These are phyloP conservation scores for Vaccinium darrowii DNA, from an alignment of 148 eudicot genomes.

Conservation along the genomic window DNA sequence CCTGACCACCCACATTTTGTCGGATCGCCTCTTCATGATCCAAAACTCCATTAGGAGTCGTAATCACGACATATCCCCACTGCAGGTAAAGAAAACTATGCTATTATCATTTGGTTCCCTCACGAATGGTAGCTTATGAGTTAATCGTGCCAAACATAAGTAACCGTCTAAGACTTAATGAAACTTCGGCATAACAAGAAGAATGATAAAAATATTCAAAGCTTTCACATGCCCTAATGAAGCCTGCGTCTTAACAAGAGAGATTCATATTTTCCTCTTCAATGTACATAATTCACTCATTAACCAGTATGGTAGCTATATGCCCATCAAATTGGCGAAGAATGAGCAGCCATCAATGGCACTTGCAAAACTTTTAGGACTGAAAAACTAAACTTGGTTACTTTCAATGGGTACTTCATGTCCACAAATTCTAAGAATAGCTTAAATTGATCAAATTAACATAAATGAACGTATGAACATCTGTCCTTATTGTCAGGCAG, in stretches of 20 bases:
- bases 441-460: background rate
- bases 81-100: slow-evolving; percentile 29
- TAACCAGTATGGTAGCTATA: background rate
- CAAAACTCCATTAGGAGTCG: slow-evolving; percentile 85
- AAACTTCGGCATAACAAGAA: background rate
- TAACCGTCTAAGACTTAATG: background rate
- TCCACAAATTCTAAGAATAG: background rate
- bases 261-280: slow-evolving; percentile 8
- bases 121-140: background rate
- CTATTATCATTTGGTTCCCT: slow-evolving; percentile 1
- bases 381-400: background rate
- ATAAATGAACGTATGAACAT: too few relatives aligned
- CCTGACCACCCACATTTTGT: slow-evolving; percentile 88
- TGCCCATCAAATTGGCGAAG: background rate
- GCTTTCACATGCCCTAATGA: background rate
- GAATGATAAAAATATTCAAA: background rate
- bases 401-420: background rate
- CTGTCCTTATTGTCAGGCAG: background rate
- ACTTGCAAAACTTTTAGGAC: background rate
- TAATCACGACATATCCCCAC: slow-evolving; percentile 96
- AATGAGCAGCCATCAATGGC: background rate
- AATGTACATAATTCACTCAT: background rate
- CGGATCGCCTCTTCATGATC: slow-evolving; percentile 90
- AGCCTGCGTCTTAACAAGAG: background rate
- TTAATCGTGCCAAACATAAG: slow-evolving; percentile 26